A percentile compares a stretch with the other conserved stretches of the same genome.
Evolutionary conservation across 2,329 filamentous ascomycete species (phyloP).

Genomic region (Penicillium freii): DNA sequence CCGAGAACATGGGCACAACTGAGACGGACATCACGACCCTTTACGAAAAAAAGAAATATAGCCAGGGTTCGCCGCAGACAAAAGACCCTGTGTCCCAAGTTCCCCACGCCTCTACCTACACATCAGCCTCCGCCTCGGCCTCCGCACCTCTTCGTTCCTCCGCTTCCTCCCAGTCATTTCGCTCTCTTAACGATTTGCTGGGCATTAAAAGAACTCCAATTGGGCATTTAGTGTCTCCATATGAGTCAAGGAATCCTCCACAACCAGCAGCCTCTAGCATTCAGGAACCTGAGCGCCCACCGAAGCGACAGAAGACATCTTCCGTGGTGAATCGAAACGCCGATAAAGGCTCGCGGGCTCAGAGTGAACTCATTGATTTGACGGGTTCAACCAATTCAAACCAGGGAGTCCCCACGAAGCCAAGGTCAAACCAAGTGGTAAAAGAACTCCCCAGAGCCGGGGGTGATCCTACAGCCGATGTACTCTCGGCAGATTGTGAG

Average conservation of each 20-base stretch:
- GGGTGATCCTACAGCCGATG: not conserved
- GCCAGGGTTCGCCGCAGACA: slow-evolving; percentile 29
- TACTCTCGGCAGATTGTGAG: not conserved
- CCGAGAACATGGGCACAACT: slow-evolving; percentile 67
- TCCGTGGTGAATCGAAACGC: slow-evolving; percentile 14
- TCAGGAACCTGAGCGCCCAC: slow-evolving; percentile 27
- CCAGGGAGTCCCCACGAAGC: not conserved
- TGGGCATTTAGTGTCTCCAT: slow-evolving; percentile 67
- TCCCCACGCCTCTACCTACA: slow-evolving; percentile 36
- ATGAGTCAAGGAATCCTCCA: slow-evolving; percentile 47
- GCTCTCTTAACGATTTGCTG: slow-evolving; percentile 62
- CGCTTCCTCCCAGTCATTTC: slow-evolving; percentile 46
- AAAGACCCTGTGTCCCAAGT: slow-evolving; percentile 42
- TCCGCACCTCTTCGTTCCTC: slow-evolving; percentile 25
- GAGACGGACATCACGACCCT: slow-evolving; percentile 77
- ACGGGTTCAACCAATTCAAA: slow-evolving; percentile 17
- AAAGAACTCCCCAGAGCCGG: not conserved
- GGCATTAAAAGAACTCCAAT: slow-evolving; percentile 63
- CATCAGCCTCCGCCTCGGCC: not conserved
- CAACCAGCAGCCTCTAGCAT: slow-evolving; percentile 7
- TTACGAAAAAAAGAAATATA: slow-evolving; percentile 63
- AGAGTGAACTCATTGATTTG: slow-evolving; percentile 24
- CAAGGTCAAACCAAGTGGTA: not conserved
- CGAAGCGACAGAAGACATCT: slow-evolving; percentile 36
- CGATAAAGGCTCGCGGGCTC: slow-evolving; percentile 6